Percentiles rank a stretch among this genome's conserved stretches.
Evolutionary conservation across 768 basidiomycete genomes (phyloP).

Genomic region (Naematelia aurantialba): DNA sequence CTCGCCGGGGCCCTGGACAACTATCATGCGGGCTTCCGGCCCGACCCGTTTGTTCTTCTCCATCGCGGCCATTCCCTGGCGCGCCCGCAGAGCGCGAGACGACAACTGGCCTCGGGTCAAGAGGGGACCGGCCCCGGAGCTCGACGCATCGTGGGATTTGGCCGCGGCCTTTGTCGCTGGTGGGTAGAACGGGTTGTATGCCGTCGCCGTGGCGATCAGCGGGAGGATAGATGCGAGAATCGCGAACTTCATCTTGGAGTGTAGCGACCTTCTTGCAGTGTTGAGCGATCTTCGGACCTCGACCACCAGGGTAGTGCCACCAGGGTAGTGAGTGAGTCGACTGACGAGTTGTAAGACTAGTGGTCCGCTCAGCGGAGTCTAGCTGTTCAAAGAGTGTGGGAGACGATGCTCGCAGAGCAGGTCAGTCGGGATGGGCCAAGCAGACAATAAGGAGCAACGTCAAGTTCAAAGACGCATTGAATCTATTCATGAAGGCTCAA

Average conservation of each 20-base stretch:
- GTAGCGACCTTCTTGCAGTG: not conserved
- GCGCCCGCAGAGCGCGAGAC: not conserved
- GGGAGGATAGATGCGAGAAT: constrained; percentile 11
- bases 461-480: not conserved
- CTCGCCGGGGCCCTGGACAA: not conserved
- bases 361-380: not conserved
- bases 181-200: constrained; percentile 23
- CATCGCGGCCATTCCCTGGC: not conserved
- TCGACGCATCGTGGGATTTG: too few relatives aligned
- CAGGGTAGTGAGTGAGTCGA: too few relatives aligned
- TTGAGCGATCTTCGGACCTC: too few relatives aligned
- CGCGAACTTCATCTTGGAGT: constrained; percentile 6
- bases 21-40: not conserved
- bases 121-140: not conserved
- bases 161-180: not conserved
- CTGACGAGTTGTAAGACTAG: too few relatives aligned
- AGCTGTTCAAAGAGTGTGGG: not conserved
- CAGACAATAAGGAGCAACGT: not conserved
- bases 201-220: constrained; percentile 11
- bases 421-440: not conserved
- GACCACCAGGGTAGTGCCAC: too few relatives aligned
- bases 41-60: not conserved
- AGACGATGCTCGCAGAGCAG: not conserved
- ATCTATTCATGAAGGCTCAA: not conserved
- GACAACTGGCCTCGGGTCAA: not conserved